A percentile compares a stretch with the other conserved stretches of the same genome.
Evolutionary conservation across 805 yeast species (phyloP).

Genomic region (Candida takata): DNA sequence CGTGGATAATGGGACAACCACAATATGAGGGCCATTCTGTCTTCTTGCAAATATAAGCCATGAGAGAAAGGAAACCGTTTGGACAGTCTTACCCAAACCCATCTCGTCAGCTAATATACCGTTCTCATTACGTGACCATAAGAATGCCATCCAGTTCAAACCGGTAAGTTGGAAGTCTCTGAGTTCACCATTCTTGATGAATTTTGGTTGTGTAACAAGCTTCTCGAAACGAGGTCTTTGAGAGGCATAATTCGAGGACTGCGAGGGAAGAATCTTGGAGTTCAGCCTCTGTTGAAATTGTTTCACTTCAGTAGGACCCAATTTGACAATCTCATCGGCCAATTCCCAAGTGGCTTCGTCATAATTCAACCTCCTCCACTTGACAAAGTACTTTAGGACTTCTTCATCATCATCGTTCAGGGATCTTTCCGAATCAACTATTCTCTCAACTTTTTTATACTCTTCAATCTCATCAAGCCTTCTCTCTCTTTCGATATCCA

Average conservation of each 20-base stretch:
- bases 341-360: conserved; percentile 97
- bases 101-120: conserved; percentile 97
- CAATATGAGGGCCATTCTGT: conserved; percentile 95
- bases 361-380: conserved; percentile 90
- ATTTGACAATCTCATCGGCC: conserved; percentile 76
- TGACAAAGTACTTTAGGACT: conserved; percentile 74
- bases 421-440: conserved; percentile 77
- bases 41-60: conserved; percentile 94
- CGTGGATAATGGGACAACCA: conserved; percentile 93
- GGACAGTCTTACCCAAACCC: conserved; percentile 98
- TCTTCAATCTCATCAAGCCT: conserved; percentile 78
- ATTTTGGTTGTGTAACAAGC: conserved; percentile 77
- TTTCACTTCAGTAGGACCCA: conserved; percentile 79
- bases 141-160: conserved; percentile 98
- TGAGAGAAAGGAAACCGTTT: conserved; percentile 87
- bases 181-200: conserved; percentile 82
- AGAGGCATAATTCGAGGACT: conserved; percentile 68
- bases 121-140: conserved; percentile 96
- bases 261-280: conserved; percentile 77
- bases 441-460: conserved; percentile 80
- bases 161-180: conserved; percentile 98
- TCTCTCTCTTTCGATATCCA: conserved; percentile 87
- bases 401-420: conserved; percentile 53
- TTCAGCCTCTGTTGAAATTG: conserved; percentile 74
- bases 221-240: conserved; percentile 87